Conservation (phyloP, 1,284 basidiomycete species). For the Naganishia cerealis region DNA sequence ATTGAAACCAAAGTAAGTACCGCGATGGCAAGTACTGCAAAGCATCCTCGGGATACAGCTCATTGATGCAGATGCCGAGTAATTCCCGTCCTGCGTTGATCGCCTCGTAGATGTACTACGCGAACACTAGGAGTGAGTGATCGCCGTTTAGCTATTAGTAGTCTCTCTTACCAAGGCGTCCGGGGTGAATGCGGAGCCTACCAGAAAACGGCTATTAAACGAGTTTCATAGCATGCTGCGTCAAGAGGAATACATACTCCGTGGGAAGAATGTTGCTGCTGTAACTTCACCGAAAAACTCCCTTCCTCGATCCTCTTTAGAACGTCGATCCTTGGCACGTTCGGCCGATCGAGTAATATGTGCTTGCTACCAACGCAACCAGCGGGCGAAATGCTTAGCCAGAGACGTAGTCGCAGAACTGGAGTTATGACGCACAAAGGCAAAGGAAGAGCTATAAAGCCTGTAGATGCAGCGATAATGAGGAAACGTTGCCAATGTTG, state of each 20-base stretch:
- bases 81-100: slow-evolving; percentile 51
- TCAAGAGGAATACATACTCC: slow-evolving; percentile 38
- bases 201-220: background rate
- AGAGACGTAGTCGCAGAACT: background rate
- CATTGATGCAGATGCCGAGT: slow-evolving; percentile 51
- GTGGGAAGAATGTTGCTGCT: slow-evolving; percentile 47
- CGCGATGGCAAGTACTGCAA: slow-evolving; percentile 51
- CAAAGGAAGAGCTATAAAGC: slow-evolving; percentile 53
- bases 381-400: background rate
- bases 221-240: background rate
- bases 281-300: slow-evolving; percentile 36
- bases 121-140: background rate
- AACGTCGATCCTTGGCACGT: slow-evolving; percentile 45
- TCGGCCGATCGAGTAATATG: slow-evolving; percentile 53
- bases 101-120: slow-evolving; percentile 50
- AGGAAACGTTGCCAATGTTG: background rate
- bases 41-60: slow-evolving; percentile 49
- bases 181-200: slow-evolving; percentile 44
- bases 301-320: slow-evolving; percentile 36
- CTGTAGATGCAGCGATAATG: slow-evolving; percentile 21
- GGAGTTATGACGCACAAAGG: slow-evolving; percentile 45
- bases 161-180: slow-evolving; percentile 39
- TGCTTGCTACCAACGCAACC: slow-evolving; percentile 46
- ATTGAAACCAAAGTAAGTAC: slow-evolving; percentile 53
- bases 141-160: background rate